Evolutionary conservation across 352 stramenopile genomes (phyloP).

Genomic region (Globisporangium iwayamae): DNA sequence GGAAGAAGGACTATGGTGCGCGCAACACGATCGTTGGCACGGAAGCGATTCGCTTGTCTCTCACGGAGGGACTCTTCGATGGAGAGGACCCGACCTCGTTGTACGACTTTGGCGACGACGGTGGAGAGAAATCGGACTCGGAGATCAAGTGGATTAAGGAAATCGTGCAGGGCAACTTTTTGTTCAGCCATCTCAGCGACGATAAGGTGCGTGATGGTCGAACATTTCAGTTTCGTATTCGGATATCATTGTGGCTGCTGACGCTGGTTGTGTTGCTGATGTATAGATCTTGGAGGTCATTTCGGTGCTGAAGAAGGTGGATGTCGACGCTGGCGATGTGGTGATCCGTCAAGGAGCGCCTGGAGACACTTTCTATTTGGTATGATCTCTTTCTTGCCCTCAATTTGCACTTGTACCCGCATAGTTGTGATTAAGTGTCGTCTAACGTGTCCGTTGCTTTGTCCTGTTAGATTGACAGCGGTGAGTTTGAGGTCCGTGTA

Average conservation of each 20-base stretch:
- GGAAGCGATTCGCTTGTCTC: constrained; percentile 76
- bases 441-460: not conserved
- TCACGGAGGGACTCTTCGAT: constrained; percentile 49
- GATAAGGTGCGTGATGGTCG: constrained; percentile 52
- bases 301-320: constrained; percentile 75
- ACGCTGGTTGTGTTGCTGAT: not conserved
- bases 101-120: constrained; percentile 29
- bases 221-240: not conserved
- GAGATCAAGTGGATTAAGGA: constrained; percentile 85
- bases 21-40: constrained; percentile 85
- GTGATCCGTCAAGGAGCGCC: constrained; percentile 91
- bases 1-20: constrained; percentile 51
- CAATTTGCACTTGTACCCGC: not conserved
- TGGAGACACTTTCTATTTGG: constrained; percentile 93
- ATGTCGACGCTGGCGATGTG: constrained; percentile 82
- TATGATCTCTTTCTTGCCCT: constrained; percentile 22
- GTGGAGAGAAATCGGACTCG: constrained; percentile 64
- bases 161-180: constrained; percentile 89
- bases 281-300: constrained; percentile 81
- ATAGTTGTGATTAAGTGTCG: not conserved
- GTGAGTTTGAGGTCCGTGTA: constrained; percentile 77
- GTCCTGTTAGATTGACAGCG: constrained; percentile 51
- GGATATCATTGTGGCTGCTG: not conserved
- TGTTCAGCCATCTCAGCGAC: constrained; percentile 90
- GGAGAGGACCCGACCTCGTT: constrained; percentile 21